Percentiles rank a stretch among this genome's conserved stretches.
Evolutionary conservation across 1,284 basidiomycete species (phyloP).

Genomic region (Pterulicium gracile): DNA sequence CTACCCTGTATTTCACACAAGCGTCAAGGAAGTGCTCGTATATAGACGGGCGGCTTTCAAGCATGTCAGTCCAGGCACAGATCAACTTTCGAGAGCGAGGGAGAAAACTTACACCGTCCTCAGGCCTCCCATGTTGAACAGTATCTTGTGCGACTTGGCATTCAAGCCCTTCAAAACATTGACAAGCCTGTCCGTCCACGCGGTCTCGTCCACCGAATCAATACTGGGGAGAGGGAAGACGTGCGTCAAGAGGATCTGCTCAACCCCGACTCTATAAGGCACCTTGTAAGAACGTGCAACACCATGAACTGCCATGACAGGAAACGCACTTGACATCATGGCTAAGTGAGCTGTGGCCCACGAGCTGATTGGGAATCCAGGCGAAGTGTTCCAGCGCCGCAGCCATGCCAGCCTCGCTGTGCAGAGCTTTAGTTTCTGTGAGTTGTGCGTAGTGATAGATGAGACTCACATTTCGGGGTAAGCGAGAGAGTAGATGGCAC

Average conservation of each 20-base stretch:
- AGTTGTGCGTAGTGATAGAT: neutral
- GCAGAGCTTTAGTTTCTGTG: slow-evolving; percentile 6
- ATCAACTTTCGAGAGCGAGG: neutral
- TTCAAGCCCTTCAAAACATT: slow-evolving; percentile 67
- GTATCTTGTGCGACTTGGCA: slow-evolving; percentile 40
- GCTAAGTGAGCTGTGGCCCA: slow-evolving; percentile 45
- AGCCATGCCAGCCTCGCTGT: slow-evolving; percentile 71
- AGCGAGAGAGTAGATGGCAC: slow-evolving; percentile 73
- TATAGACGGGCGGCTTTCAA: slow-evolving; percentile 53
- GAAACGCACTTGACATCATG: slow-evolving; percentile 46
- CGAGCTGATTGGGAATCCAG: slow-evolving; percentile 78
- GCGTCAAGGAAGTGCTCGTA: slow-evolving; percentile 50
- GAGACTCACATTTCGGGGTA: slow-evolving; percentile 80
- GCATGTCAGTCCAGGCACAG: neutral
- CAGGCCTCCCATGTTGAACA: slow-evolving; percentile 56
- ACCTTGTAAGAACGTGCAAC: neutral
- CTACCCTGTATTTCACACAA: slow-evolving; percentile 74
- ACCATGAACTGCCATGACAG: slow-evolving; percentile 1
- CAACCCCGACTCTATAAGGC: neutral
- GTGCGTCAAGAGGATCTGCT: neutral
- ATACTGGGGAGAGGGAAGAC: neutral
- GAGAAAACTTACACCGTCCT: slow-evolving; percentile 39
- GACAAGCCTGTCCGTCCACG: slow-evolving; percentile 82
- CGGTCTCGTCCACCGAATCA: slow-evolving; percentile 37
- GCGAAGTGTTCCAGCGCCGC: slow-evolving; percentile 74